Base-by-base conservation (phyloP, 176 grass and related monocot genomes). In the Luzula sylvatica region DNA sequence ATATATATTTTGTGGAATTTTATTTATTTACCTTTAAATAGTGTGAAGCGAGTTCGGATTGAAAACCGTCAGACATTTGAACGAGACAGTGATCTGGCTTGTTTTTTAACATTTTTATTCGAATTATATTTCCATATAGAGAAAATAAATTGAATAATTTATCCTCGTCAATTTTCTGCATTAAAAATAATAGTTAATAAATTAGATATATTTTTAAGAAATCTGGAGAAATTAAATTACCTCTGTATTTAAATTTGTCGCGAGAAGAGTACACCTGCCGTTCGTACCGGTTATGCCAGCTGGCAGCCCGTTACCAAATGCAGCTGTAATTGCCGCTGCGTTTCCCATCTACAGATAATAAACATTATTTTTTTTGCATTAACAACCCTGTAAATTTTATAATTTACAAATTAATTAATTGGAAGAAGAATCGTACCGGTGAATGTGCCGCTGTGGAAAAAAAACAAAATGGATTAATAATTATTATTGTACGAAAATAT, bases 201-300 rank as follows among this genome's bases (percentile, higher is more conserved):
- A n/a, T n/a, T n/a, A n/a, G n/a, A n/a, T n/a, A n/a, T n/a, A n/a
- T n/a, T n/a, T n/a, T n/a, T n/a, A n/a, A n/a, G n/a, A n/a, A n/a
- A n/a, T n/a, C n/a, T n/a, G n/a, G n/a, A n/a, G n/a, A n/a, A n/a
- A 43, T 19, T 43, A 20, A 19, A 70, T 65, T 71, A 75, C 78
- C 51, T 75, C 71, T 71, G 72, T 30, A 52, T 82, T 65, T 26
- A 82, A 65, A 35, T 71, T 80, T 47, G 77, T 80, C 13, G 53
- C 78, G 45, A 82, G 69, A 61, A 82, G 55, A 59, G 72, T 82
- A 40, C 72, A 82, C 72, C 78, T 82, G 44, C 75, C 72, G 60
- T 82, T 82, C 22, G 66, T 75, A 20, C 72, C 78, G 47, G 61
- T 82, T 52, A 82, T 70, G 57, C 72, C 72, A 53, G 72, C 65